Base-by-base conservation (phyloP, 352 stramenopile genomes). In the Phytophthora pisi region DNA sequence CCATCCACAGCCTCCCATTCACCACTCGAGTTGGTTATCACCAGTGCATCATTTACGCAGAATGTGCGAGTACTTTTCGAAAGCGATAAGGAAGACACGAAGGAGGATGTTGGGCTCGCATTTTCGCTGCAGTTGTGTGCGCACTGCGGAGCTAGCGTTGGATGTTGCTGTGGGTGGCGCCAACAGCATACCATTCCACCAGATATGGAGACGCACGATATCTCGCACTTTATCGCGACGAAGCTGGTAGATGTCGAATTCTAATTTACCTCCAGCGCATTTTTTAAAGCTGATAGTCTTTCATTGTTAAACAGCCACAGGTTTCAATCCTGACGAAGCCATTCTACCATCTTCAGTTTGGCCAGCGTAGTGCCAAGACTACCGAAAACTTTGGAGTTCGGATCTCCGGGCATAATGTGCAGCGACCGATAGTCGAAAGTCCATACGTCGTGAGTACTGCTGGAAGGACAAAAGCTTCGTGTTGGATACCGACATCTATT, bases 401-500 rank as follows among this genome's bases (percentile, higher is more conserved):
- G 28, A 71, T 88, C 28, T 63, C 66, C 7, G 60, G 56, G 10
- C 75, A 78, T 51, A 74, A 84, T 20, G 50, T 83, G 11, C 64
- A 80, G 16, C 65, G 73, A 26, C 67, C 76, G 2, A 70, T 81
- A 49, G 52, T 89, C 40, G 79, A 90, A 66, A 56, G 65, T 4
- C 68, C 74, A 15, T 81, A 77, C 26, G 74, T 70, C 11, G 82
- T 66, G 60, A 34, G 59, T 84, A 51, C 16, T 50, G 8, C 24
- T 51, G 10, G n/a, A 47, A 30, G 8, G 20, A 16, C 26, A 51
- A 10, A 18, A 13, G 11, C 9, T 3, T 50, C 9, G 8, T 50
- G 11, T 26, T 50, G 40, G 15, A 23, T 46, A 46, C 15, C 40
- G 5, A 46, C 11, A 31, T 31, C 6, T 31, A 1, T 31, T 5